phyloP scores from a whole-genome alignment of 1,284 basidiomycete genomes.

The Fistulinella cinereoalba region DNA sequence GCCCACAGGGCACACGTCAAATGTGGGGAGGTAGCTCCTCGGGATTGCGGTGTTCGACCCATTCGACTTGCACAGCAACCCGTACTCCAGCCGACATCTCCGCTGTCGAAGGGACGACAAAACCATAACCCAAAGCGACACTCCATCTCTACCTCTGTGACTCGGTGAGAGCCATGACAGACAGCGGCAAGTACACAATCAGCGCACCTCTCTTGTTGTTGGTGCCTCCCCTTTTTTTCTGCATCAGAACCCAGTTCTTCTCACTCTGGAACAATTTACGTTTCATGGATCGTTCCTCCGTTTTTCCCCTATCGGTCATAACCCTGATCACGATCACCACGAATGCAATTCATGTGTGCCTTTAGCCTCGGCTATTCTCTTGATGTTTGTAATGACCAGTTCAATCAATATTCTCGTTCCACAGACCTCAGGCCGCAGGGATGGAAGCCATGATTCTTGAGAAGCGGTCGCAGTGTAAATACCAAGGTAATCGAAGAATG shows the following conservation, averaged over 20 bases:
- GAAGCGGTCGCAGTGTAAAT: slow-evolving; percentile 8
- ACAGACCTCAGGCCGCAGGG: slow-evolving; percentile 3
- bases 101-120: slow-evolving; percentile 28
- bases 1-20: slow-evolving; percentile 69
- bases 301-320: slow-evolving; percentile 11
- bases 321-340: slow-evolving; percentile 15
- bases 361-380: slow-evolving; percentile 4
- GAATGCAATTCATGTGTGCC: slow-evolving; percentile 13
- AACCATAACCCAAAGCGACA: slow-evolving; percentile 29
- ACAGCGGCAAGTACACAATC: slow-evolving; percentile 14
- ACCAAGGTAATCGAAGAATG: slow-evolving; percentile 21
- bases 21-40: slow-evolving; percentile 77
- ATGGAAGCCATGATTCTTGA: slow-evolving; percentile 15
- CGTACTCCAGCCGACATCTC: slow-evolving; percentile 26
- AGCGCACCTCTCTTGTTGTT: neutral
- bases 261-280: slow-evolving; percentile 13
- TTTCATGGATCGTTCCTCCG: slow-evolving; percentile 5
- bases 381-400: slow-evolving; percentile 25
- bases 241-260: slow-evolving; percentile 6
- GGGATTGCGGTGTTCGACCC: slow-evolving; percentile 65
- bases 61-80: slow-evolving; percentile 36
- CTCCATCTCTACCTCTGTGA: slow-evolving; percentile 22
- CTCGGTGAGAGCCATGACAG: slow-evolving; percentile 24
- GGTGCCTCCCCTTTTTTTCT: slow-evolving; percentile 7
- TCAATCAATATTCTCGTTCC: slow-evolving; percentile 12